Evolutionary conservation across 2,329 filamentous ascomycete species (phyloP), one percentile per base, ranked within the genome.

Genomic region (Pestalotiopsis sp.): DNA sequence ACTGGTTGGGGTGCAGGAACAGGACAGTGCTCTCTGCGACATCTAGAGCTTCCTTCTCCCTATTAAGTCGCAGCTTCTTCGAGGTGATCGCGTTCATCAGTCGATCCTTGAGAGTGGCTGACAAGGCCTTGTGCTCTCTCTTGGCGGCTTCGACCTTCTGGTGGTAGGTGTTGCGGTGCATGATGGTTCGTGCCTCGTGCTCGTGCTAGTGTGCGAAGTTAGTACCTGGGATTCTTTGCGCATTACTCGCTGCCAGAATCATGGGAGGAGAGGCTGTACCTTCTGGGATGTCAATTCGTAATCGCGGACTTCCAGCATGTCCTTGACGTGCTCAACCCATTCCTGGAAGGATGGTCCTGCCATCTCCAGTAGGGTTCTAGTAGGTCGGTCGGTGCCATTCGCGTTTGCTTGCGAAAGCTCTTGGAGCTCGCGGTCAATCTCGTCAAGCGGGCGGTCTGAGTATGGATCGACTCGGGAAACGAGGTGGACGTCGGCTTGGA

Each of bases 231-330:
- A 25, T 6, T 31, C 4, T 36, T 36, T 14, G 12, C 56, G 27
- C 13, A 23, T 12, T 27, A 6, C 13, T 20, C 6, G 49, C 36
- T 59, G 5, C 3, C 14, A 59, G 2, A 27, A 14, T 45, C 7
- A 4, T 49, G 38, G 23, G 17, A n/a, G 9, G 14, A 25, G 27
- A n/a, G 7, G 12, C 2, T 31, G 7, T 85, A 97, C 96, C 86
- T 92, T 92, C 73, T 97, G 88, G 76, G 91, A 89, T 6, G 92
- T 91, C 77, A 98, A 83, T 74, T 95, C 90, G 72, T 92, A 91
- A 83, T 99, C 96, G 74, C 93, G 89, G 76, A 93, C 89, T 80
- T 98, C 95, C 73, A 97, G 90, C 7, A 94, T 88, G 79, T 97
- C 92, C 78, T 98, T 97, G 67, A 98, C 89, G 70, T 95, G 90